Base-by-base conservation (phyloP, 805 yeast species). In the Cyberlindnera galapagoensis region DNA sequence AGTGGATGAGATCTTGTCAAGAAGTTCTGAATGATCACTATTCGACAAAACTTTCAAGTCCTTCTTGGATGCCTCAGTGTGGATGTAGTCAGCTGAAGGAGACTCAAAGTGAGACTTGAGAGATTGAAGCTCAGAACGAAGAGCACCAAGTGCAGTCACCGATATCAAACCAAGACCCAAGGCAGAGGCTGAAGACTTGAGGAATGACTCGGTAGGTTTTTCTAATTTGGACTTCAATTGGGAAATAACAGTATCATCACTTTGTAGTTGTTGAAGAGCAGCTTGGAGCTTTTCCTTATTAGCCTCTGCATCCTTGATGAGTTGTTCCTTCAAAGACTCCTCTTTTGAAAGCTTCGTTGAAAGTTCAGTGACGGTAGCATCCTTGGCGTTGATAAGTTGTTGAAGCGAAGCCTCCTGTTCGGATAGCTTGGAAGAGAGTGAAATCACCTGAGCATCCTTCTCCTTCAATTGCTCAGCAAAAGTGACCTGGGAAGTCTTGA, bases 161-260 rank as follows among this genome's bases (percentile, higher is more conserved):
- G 45, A 42, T n/a, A 48, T 13, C 16, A 46, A 23, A 15, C 36
- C 43, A n/a, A 49, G 39, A 11, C 56, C 52, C 25, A 38, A 45
- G 10, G 16, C 33, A 3, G 33, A n/a, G 4, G 68, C 63, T 14
- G 46, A 45, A n/a, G 43, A 33, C 22, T 35, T 39, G n/a, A 61
- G 33, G 20, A 42, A 48, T 1, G 46, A 59, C 7, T 46, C 34
- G 10, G 59, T 45, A 3, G 74, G 72, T 7, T 36, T 34, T 5
- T 32, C 38, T 6, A 51, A 6, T 28, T 36, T 31, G 2, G 24
- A 8, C 20, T 44, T 18, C 10, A 47, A 25, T 15, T 26, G 28
- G 7, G 21, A 8, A 10, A 34, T 13, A 9, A 24, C 21, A 1
- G 9, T 21, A 4, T 33, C 31, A 9, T 35, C 40, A 18, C 23